Evolutionary conservation across 306 rosid species (phyloP).

Genomic region (Medicago lupulina): DNA sequence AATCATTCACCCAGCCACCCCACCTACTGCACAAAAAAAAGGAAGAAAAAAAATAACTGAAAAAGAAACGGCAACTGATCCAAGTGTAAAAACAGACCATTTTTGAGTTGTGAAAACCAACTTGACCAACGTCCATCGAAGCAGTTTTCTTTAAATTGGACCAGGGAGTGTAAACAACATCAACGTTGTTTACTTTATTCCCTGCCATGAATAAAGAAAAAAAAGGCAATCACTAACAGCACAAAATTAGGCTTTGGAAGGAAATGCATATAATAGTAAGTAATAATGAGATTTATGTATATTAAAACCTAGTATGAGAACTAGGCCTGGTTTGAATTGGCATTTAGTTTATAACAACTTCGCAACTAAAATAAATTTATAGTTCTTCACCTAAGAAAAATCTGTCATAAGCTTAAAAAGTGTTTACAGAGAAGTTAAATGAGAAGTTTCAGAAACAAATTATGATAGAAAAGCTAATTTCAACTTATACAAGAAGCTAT

Average conservation of each 20-base stretch:
- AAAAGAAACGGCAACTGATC: conserved; percentile 19
- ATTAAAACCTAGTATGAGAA: conserved; percentile 14
- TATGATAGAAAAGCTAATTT: background rate
- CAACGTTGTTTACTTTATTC: conserved; percentile 89
- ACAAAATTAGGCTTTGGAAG: background rate
- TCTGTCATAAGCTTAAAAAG: background rate
- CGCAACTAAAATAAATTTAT: background rate
- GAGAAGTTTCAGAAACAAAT: background rate
- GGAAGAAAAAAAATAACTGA: conserved; percentile 1
- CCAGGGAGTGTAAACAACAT: conserved; percentile 99
- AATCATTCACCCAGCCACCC: conserved; percentile 29
- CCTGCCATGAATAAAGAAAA: conserved; percentile 56
- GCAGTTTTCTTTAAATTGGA: conserved; percentile 95
- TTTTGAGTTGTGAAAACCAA: conserved; percentile 86
- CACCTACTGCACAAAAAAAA: conserved; percentile 16
- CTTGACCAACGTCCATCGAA: conserved; percentile 99
- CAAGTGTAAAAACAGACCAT: conserved; percentile 52
- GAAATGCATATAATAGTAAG: background rate
- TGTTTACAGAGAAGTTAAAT: background rate
- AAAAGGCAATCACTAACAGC: background rate
- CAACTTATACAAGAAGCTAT: background rate
- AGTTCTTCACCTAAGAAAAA: background rate
- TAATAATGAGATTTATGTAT: background rate
- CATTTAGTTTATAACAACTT: background rate
- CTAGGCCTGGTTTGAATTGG: background rate